phyloP scores from a whole-genome alignment of 305 asterid genomes.

The Plantago lanceolata region DNA sequence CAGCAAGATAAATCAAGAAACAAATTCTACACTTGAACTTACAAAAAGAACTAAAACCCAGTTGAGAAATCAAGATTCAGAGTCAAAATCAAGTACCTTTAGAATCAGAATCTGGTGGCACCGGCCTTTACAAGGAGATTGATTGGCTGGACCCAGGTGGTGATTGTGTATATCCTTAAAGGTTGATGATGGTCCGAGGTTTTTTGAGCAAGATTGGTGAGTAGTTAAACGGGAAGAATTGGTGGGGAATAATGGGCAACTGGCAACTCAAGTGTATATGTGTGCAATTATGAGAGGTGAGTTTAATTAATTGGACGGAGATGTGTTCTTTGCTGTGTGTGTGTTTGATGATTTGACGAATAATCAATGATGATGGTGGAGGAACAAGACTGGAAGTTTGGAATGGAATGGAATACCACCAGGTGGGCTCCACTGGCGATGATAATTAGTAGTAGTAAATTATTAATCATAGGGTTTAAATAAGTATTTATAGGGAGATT shows the following conservation, averaged over 20 bases:
- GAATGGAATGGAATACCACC: too few species aligned
- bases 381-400: too few species aligned
- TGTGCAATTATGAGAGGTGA: too few species aligned
- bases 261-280: too few species aligned
- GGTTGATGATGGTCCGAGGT: neutral
- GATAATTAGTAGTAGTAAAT: too few species aligned
- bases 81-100: slow-evolving; percentile 3
- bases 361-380: too few species aligned
- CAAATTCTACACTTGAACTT: neutral
- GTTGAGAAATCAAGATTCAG: neutral
- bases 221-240: neutral
- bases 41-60: neutral
- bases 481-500: too few species aligned
- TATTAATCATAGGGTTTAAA: too few species aligned
- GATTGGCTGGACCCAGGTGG: slow-evolving; percentile 4
- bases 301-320: too few species aligned
- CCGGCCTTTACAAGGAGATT: neutral
- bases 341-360: neutral
- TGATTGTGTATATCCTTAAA: neutral
- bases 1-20: neutral
- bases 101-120: slow-evolving; percentile 2
- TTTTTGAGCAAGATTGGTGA: slow-evolving; percentile 1
- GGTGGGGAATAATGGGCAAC: neutral
- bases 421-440: too few species aligned
- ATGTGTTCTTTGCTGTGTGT: neutral